Evolutionary conservation across 23 red algal genomes (phyloP), one percentile per base, ranked within the genome.

Genomic region (Agarophyton chilense): DNA sequence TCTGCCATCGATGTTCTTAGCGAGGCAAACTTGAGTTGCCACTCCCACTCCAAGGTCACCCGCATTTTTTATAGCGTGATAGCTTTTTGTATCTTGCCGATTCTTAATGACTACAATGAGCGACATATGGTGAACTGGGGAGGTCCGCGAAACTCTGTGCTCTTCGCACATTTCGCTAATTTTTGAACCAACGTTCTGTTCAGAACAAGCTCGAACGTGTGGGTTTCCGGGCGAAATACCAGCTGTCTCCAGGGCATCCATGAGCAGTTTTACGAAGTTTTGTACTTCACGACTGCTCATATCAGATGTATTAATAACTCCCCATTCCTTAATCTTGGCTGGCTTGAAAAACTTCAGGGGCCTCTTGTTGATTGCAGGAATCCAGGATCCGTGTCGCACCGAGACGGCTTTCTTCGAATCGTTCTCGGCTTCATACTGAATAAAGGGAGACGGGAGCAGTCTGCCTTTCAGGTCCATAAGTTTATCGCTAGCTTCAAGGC

Each of bases 51-150:
- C 10, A 11, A 73, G 25, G 49, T 92, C 89, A 12, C 77, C 57
- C 22, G 36, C 26, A 16, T 19, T 28, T 64, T 92, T 92, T 22
- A 92, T 92, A 32, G 46, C 62, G 35, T 46, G 25, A 61, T 92
- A 92, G 8, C 45, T 22, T 28, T 14, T 53, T 19, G 79, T 35
- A 32, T 81, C 74, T 33, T 82, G 77, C 22, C 52, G 4, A 2
- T 73, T 49, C 78, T 73, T 82, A 31, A 92, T 82, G 24, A 92
- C 79, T 13, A 92, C 31, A 11, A 92, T 44, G 39, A 92, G 62
- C 28, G 81, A 78, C 44, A 81, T 58, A 8, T 45, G 18, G 21
- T 52, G 44, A 36, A 44, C 63, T 11, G 35, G 17, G 75, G 51
- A 31, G 17, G 7, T 38, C 36, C 0, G 38, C 16, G 11, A 35